These are phyloP conservation scores for Dactylella cylindrospora DNA, from an alignment of 2,329 filamentous ascomycete species.

Conservation along the genomic window DNA sequence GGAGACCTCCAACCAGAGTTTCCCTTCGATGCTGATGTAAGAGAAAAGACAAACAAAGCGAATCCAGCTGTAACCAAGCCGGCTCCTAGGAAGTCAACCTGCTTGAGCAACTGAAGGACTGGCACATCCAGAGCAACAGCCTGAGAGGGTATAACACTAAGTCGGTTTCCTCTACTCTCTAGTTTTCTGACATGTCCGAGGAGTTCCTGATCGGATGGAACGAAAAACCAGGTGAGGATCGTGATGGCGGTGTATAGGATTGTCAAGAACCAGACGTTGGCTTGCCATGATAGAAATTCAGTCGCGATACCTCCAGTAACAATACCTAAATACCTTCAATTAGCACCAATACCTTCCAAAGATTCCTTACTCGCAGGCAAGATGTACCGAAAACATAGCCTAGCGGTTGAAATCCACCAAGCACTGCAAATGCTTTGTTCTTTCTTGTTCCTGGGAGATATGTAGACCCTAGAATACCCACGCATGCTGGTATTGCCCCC, in stretches of 20 bases:
- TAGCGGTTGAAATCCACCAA: slow-evolving; percentile 39
- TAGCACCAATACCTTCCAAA: neutral
- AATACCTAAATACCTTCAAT: slow-evolving; percentile 9
- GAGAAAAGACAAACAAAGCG: slow-evolving; percentile 30
- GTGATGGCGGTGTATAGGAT: slow-evolving; percentile 31
- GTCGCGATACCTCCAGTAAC: slow-evolving; percentile 33
- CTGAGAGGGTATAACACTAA: slow-evolving; percentile 20
- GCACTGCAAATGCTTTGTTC: slow-evolving; percentile 40
- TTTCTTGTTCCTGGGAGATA: slow-evolving; percentile 37
- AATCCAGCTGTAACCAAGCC: slow-evolving; percentile 36
- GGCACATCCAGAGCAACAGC: slow-evolving; percentile 4
- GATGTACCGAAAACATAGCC: slow-evolving; percentile 37
- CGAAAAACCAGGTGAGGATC: slow-evolving; percentile 31
- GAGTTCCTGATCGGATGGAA: slow-evolving; percentile 33
- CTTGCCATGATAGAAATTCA: slow-evolving; percentile 38
- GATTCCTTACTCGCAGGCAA: neutral
- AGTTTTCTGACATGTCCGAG: slow-evolving; percentile 23
- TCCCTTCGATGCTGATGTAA: slow-evolving; percentile 31
- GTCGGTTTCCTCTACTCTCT: slow-evolving; percentile 25
- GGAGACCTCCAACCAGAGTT: slow-evolving; percentile 20
- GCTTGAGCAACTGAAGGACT: slow-evolving; percentile 22
- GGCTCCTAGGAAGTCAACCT: slow-evolving; percentile 37
- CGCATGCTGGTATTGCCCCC: slow-evolving; percentile 34
- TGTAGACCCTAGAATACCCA: slow-evolving; percentile 35
- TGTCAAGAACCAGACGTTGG: slow-evolving; percentile 39